Evolutionary conservation across 2,329 filamentous ascomycete genomes (phyloP).

Genomic region (Sarocladium strictum): DNA sequence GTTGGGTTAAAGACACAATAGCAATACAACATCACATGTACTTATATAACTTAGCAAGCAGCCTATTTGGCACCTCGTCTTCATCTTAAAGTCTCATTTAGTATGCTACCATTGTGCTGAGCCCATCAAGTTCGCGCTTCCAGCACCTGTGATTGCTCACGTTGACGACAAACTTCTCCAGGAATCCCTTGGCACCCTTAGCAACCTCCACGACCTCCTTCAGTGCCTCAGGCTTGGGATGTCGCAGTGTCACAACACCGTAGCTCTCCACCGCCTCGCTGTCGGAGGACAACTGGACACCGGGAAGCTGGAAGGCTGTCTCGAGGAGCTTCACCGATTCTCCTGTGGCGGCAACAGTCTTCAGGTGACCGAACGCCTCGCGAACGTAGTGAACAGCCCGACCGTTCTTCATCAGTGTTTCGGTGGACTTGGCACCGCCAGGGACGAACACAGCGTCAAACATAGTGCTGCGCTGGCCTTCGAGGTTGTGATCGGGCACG

Average conservation of each 20-base stretch:
- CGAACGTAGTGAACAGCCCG: slow-evolving; percentile 71
- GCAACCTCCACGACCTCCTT: slow-evolving; percentile 56
- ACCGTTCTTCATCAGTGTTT: slow-evolving; percentile 61
- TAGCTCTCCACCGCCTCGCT: slow-evolving; percentile 57
- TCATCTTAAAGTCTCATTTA: slow-evolving; percentile 39
- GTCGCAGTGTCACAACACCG: slow-evolving; percentile 65
- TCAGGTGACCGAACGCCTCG: slow-evolving; percentile 77
- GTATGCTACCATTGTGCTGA: slow-evolving; percentile 62
- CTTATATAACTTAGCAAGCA: no score
- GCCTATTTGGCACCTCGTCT: no score
- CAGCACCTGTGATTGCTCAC: slow-evolving; percentile 71
- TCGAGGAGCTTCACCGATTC: slow-evolving; percentile 62
- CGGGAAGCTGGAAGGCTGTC: slow-evolving; percentile 36
- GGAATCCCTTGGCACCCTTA: slow-evolving; percentile 62
- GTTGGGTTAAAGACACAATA: no score
- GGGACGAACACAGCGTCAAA: slow-evolving; percentile 77
- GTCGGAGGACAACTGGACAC: slow-evolving; percentile 36
- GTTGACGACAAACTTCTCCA: slow-evolving; percentile 63
- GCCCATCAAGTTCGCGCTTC: slow-evolving; percentile 65
- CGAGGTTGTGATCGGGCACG: slow-evolving; percentile 69
- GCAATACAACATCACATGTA: no score
- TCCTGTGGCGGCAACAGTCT: slow-evolving; percentile 70
- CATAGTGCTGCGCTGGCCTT: slow-evolving; percentile 73
- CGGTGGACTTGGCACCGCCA: slow-evolving; percentile 58
- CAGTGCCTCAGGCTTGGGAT: slow-evolving; percentile 48